These are phyloP conservation scores for Nakazawaea ambrosiae DNA, from an alignment of 805 yeast genomes.

Conservation along the genomic window DNA sequence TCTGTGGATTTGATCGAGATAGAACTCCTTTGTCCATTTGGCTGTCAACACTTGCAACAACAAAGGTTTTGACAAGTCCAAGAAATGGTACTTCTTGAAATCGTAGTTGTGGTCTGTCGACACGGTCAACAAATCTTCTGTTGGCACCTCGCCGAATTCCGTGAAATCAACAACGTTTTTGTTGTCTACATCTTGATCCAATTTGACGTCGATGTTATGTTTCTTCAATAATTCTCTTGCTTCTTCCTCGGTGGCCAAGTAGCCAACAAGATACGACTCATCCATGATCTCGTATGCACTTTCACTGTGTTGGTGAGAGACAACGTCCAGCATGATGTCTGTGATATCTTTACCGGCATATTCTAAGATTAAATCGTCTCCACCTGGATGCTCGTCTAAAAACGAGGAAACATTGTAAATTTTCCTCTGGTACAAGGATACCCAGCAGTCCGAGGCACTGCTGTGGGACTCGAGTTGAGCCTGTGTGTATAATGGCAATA, in stretches of 20 bases:
- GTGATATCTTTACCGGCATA: constrained; percentile 62
- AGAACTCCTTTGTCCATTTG: constrained; percentile 78
- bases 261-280: constrained; percentile 77
- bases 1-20: constrained; percentile 92
- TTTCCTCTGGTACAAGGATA: constrained; percentile 69
- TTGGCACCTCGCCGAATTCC: constrained; percentile 57
- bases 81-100: constrained; percentile 68
- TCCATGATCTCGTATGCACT: constrained; percentile 85
- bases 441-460: constrained; percentile 61
- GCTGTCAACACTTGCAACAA: constrained; percentile 73
- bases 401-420: constrained; percentile 78
- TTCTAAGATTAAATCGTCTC: constrained; percentile 48
- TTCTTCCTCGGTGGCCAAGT: constrained; percentile 75
- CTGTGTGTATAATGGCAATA: constrained; percentile 54
- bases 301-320: constrained; percentile 75
- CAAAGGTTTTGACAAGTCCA: constrained; percentile 80
- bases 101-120: constrained; percentile 76
- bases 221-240: constrained; percentile 63
- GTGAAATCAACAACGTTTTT: constrained; percentile 39
- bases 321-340: constrained; percentile 63
- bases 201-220: constrained; percentile 51
- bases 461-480: constrained; percentile 48
- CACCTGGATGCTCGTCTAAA: constrained; percentile 68
- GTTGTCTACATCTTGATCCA: constrained; percentile 32
- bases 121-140: constrained; percentile 64